Evolutionary conservation across 2,329 filamentous ascomycete genomes (phyloP).

Genomic region (Pseudogymnoascus sp.): DNA sequence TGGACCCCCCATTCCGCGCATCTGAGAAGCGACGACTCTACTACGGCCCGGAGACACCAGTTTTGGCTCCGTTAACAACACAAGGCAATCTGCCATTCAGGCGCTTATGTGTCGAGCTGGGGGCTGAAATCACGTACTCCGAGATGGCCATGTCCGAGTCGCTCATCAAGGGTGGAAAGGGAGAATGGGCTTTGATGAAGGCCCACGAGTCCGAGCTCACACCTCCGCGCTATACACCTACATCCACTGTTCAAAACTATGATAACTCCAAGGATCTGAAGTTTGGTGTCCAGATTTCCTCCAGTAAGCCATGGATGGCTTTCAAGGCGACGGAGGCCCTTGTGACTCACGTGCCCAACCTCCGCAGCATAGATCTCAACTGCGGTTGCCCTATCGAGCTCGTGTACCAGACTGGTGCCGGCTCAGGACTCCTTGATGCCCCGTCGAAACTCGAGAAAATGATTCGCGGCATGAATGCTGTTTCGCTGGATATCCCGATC

Average conservation of each 20-base stretch:
- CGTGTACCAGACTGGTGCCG: conserved; percentile 79
- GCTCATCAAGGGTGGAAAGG: conserved; percentile 78
- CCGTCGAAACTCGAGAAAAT: conserved; percentile 89
- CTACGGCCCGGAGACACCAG: conserved; percentile 87
- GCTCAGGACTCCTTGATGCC: conserved; percentile 84
- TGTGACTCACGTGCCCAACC: conserved; percentile 66
- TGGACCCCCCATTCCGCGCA: conserved; percentile 79
- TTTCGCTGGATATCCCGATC: conserved; percentile 84
- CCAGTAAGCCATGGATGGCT: conserved; percentile 84
- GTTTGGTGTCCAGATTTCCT: conserved; percentile 89
- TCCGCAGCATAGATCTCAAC: conserved; percentile 90
- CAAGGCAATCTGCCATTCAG: conserved; percentile 95
- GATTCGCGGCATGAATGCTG: conserved; percentile 88
- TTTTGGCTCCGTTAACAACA: conserved; percentile 89
- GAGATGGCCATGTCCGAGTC: conserved; percentile 96
- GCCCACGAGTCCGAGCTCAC: conserved; percentile 76
- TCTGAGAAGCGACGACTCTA: conserved; percentile 93
- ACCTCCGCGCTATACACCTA: conserved; percentile 60
- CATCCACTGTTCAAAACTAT: conserved; percentile 54
- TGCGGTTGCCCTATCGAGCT: conserved; percentile 96
- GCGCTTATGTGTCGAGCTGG: conserved; percentile 78
- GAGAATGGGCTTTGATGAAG: conserved; percentile 92
- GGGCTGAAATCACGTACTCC: conserved; percentile 89
- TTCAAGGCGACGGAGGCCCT: conserved; percentile 82
- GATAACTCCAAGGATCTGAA: conserved; percentile 75